Evolutionary conservation across 371 early-diverging fungal genomes (phyloP), one percentile per base, ranked within the genome.

Genomic region (Circinella umbellata): DNA sequence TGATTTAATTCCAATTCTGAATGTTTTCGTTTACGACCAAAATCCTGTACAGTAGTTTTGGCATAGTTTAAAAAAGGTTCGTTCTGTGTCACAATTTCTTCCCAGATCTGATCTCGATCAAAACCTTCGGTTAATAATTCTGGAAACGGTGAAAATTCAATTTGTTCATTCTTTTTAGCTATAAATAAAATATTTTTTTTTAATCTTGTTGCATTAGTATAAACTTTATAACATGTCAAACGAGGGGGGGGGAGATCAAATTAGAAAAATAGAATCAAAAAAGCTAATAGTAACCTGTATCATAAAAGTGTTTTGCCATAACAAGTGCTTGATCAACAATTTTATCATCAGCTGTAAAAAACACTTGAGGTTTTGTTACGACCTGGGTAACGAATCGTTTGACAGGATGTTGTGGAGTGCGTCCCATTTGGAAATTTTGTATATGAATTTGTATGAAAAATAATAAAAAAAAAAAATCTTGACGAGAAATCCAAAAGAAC

Each of bases 31-130:
- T 71, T 69, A 37, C 67, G 61, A 39, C 57, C n/a, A 55, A 60
- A 71, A 72, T 48, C 79, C 64, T 60, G 88, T 9, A 89, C 69
- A 51, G 85, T 77, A 11, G 82, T 46, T 54, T 80, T 81, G 20
- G 91, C 80, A 70, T 87, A 90, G 36, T 86, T 79, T n/a, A 94
- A 72, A 68, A 95, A 91, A 0, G 95, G 93, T 67, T 87, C 85
- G 75, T 96, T 96, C 69, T 92, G 92, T 69, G 94, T 77, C 51
- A 91, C 90, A 66, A 98, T 85, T 76, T 95, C 93, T 81, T 95
- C 95, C 98, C 98, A 98, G 62, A 97, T 90, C 85, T 96, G 96
- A 69, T 93, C 91, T 55, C 86, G 79, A 73, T 95, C 94, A 72
- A 94, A 94, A 0, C 94, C 95, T 49, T 93, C 91, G 5, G 86